Evolutionary conservation across 2,329 filamentous ascomycete genomes (phyloP).

Genomic region (Graphiopsis chlorocephala): DNA sequence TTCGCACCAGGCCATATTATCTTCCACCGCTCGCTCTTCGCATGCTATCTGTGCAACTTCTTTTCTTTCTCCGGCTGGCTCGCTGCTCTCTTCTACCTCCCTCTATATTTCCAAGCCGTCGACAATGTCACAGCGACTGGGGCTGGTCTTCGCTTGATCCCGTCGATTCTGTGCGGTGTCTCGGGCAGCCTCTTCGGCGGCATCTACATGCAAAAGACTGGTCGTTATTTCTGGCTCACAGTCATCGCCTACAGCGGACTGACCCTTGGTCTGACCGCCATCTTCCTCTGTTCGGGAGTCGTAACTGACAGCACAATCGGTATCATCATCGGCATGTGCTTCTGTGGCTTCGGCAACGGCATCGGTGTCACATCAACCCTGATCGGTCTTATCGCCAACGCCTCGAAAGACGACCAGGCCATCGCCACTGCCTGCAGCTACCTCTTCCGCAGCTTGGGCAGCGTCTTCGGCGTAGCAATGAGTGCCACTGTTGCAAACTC

Average conservation of each 20-base stretch:
- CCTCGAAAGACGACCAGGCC: constrained; percentile 64
- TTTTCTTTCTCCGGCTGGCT: constrained; percentile 63
- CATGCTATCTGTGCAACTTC: constrained; percentile 70
- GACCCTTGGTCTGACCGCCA: constrained; percentile 52
- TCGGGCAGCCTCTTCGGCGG: constrained; percentile 64
- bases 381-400: constrained; percentile 69
- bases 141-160: constrained; percentile 65
- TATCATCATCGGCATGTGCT: constrained; percentile 57
- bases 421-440: constrained; percentile 77
- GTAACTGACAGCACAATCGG: constrained; percentile 49
- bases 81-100: constrained; percentile 67
- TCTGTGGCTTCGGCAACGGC: constrained; percentile 55
- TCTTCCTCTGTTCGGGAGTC: constrained; percentile 58
- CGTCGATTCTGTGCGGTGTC: constrained; percentile 62
- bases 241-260: constrained; percentile 55
- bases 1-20: constrained; percentile 75
- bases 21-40: constrained; percentile 63
- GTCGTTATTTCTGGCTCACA: constrained; percentile 69
- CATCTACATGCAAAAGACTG: constrained; percentile 66
- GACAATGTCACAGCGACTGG: constrained; percentile 61
- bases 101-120: constrained; percentile 74
- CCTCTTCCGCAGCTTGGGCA: constrained; percentile 72
- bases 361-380: constrained; percentile 69
- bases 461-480: constrained; percentile 65
- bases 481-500: constrained; percentile 71